Evolutionary conservation across 192 early-diverging fungal species (phyloP).

Genomic region (Phlyctochytrium arcticum): DNA sequence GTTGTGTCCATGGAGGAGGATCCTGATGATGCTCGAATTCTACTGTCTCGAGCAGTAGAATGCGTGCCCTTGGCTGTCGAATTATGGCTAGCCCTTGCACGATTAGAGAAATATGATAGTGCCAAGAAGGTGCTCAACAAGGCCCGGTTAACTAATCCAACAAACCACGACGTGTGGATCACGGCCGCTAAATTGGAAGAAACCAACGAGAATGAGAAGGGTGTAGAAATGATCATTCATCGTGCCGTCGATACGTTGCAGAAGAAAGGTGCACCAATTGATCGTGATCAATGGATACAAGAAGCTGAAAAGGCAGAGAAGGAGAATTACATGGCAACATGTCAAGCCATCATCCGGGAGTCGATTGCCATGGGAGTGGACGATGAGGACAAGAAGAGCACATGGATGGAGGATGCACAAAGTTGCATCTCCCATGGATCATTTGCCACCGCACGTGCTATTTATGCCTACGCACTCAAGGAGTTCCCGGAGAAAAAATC

Average conservation of each 20-base stretch:
- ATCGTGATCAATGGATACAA: slow-evolving; percentile 83
- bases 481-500: slow-evolving; percentile 71
- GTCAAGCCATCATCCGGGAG: slow-evolving; percentile 78
- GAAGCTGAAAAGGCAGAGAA: slow-evolving; percentile 80
- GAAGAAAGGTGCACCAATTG: slow-evolving; percentile 61
- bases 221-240: slow-evolving; percentile 65
- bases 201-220: slow-evolving; percentile 63
- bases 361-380: slow-evolving; percentile 77
- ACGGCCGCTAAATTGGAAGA: slow-evolving; percentile 90
- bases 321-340: slow-evolving; percentile 71
- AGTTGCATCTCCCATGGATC: slow-evolving; percentile 55
- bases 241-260: slow-evolving; percentile 68
- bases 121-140: slow-evolving; percentile 89
- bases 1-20: slow-evolving; percentile 90
- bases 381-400: slow-evolving; percentile 70
- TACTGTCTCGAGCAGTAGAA: slow-evolving; percentile 92
- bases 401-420: slow-evolving; percentile 92
- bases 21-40: slow-evolving; percentile 82
- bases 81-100: slow-evolving; percentile 92
- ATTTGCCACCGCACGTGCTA: slow-evolving; percentile 77
- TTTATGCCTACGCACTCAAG: slow-evolving; percentile 78
- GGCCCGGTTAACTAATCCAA: slow-evolving; percentile 77
- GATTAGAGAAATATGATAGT: slow-evolving; percentile 83
- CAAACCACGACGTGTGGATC: slow-evolving; percentile 93
- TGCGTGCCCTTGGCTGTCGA: slow-evolving; percentile 86